These are phyloP conservation scores for Rhododendron molle DNA, from an alignment of 148 eudicot genomes.

Conservation along the genomic window DNA sequence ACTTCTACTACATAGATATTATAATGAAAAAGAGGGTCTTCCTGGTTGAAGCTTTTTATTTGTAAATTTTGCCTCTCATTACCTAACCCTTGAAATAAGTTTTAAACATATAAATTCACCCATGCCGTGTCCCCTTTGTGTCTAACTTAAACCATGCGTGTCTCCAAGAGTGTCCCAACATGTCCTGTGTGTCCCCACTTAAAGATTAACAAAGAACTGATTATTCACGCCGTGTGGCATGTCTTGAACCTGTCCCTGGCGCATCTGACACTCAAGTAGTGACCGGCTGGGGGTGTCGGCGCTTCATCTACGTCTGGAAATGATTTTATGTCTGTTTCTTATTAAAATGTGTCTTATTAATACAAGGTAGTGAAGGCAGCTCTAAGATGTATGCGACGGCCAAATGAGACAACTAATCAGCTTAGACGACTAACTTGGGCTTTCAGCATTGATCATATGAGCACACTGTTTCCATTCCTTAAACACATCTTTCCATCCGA, in stretches of 20 bases:
- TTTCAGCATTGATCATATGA: neutral
- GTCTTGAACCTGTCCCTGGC: neutral
- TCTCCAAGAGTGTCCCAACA: neutral
- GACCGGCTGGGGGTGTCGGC: neutral
- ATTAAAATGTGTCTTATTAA: neutral
- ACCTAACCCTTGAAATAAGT: neutral
- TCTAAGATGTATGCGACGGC: neutral
- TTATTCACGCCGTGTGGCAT: neutral
- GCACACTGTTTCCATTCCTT: neutral
- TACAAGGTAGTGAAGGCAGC: neutral
- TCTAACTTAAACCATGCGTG: neutral
- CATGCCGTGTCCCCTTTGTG: neutral
- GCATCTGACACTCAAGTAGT: neutral
- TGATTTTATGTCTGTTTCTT: neutral
- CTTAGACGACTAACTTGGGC: neutral
- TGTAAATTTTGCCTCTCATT: neutral
- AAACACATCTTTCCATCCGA: neutral
- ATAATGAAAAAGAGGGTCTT: neutral
- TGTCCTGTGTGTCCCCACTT: neutral
- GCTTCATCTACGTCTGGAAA: neutral
- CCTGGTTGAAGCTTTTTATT: neutral
- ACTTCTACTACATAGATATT: neutral
- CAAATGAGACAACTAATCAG: neutral
- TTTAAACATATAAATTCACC: neutral
- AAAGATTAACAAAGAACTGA: neutral